Percentiles rank a stretch among this genome's conserved stretches.
phyloP scores from a whole-genome alignment of 2,329 filamentous ascomycete species.

The Xylaria sp. region DNA sequence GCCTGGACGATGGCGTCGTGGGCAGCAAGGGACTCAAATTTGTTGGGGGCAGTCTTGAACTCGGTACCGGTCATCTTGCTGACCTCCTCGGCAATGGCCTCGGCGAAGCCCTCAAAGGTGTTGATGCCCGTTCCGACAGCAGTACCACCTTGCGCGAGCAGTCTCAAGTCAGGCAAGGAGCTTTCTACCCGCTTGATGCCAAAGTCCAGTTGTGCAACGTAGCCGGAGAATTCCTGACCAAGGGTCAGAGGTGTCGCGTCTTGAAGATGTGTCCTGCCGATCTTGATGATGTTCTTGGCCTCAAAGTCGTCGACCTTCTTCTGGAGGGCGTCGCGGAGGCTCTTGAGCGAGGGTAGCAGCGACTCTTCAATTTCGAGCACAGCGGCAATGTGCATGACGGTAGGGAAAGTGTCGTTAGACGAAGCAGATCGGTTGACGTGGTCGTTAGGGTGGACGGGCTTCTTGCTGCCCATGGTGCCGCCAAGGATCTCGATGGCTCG shows the following conservation, averaged over 20 bases:
- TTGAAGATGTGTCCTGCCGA: constrained; percentile 96
- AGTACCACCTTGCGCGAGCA: constrained; percentile 94
- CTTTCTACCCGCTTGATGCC: constrained; percentile 88
- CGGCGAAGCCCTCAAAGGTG: constrained; percentile 95
- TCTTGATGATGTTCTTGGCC: constrained; percentile 93
- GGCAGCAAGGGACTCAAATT: constrained; percentile 96
- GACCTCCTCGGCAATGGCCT: constrained; percentile 91
- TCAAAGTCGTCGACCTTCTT: constrained; percentile 90
- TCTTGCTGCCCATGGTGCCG: constrained; percentile 94
- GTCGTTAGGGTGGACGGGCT: constrained; percentile 98
- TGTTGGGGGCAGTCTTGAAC: constrained; percentile 98
- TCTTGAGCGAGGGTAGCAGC: constrained; percentile 84
- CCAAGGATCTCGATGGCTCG: constrained; percentile 97
- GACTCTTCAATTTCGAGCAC: constrained; percentile 91
- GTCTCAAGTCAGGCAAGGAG: constrained; percentile 82
- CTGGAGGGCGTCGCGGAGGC: constrained; percentile 84
- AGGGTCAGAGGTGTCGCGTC: constrained; percentile 96
- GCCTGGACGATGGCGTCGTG: constrained; percentile 97
- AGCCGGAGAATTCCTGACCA: constrained; percentile 97
- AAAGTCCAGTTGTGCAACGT: constrained; percentile 92
- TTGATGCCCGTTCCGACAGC: constrained; percentile 98
- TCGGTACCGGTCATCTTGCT: constrained; percentile 90
- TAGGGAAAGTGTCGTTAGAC: constrained; percentile 99
- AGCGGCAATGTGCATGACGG: constrained; percentile 99
- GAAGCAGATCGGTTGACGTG: constrained; percentile 99